Conservation (phyloP, 2,329 filamentous ascomycete species). For the Fusarium xyrophilum region DNA sequence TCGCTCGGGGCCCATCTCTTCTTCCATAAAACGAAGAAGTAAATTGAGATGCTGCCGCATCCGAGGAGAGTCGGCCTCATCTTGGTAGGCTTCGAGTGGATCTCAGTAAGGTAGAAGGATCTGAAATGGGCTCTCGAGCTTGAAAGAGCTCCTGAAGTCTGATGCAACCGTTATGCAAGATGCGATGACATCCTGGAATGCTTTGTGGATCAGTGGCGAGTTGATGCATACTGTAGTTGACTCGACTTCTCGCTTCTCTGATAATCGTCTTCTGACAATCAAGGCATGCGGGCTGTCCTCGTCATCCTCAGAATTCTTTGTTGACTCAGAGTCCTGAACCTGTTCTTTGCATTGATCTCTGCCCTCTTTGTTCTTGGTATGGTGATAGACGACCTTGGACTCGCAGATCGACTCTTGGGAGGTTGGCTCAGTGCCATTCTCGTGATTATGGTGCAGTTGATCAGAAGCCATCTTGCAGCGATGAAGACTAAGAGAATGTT, state of each 20-base stretch:
- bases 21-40: not conserved
- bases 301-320: not conserved
- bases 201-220: not conserved
- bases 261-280: not conserved
- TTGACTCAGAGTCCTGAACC: not conserved
- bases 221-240: not conserved
- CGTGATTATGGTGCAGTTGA: accelerated
- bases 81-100: not conserved
- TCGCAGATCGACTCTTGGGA: not conserved
- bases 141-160: not conserved
- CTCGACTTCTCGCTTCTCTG: not conserved
- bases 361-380: not conserved
- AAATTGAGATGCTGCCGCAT: not conserved
- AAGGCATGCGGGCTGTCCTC: not conserved
- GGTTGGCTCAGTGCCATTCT: not conserved
- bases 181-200: not conserved
- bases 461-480: not conserved
- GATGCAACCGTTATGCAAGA: not conserved
- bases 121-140: not conserved
- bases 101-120: not conserved
- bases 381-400: not conserved
- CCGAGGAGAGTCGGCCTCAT: not conserved
- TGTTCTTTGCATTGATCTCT: not conserved
- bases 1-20: not conserved
- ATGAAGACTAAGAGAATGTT: not conserved